These are phyloP conservation scores for Cyberlindnera amylophila DNA, from an alignment of 805 yeast genomes.

Conservation along the genomic window DNA sequence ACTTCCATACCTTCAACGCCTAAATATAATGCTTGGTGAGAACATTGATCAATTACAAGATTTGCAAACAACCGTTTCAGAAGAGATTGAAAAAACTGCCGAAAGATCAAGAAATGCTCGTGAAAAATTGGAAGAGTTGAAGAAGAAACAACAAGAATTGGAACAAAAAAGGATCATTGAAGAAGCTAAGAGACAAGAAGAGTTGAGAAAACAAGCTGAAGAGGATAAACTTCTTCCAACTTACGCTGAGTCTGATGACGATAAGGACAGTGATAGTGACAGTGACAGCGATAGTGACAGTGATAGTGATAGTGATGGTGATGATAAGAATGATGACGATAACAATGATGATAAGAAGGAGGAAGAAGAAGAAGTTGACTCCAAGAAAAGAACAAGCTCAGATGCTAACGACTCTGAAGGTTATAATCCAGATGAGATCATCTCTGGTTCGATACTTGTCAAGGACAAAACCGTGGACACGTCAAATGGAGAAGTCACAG, in stretches of 20 bases:
- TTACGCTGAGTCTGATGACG: constrained; percentile 18
- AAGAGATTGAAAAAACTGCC: constrained; percentile 11
- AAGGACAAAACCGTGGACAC: neutral
- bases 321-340: no score
- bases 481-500: neutral
- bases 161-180: constrained; percentile 14
- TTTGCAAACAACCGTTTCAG: constrained; percentile 12
- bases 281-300: constrained; percentile 9
- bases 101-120: constrained; percentile 10
- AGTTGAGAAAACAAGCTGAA: constrained; percentile 12
- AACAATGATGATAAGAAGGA: constrained; percentile 15
- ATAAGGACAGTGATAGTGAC: constrained; percentile 4
- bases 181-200: constrained; percentile 11
- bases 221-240: constrained; percentile 22
- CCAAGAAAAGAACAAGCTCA: constrained; percentile 2
- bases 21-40: constrained; percentile 13
- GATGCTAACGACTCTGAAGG: neutral
- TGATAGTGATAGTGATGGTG: constrained; percentile 6
- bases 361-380: constrained; percentile 8
- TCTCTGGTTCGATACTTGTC: neutral
- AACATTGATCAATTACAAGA: constrained; percentile 19
- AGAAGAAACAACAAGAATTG: constrained; percentile 13
- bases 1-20: constrained; percentile 6
- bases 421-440: neutral
- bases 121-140: constrained; percentile 16